phyloP scores from a whole-genome alignment of 108 stramenopile genomes.

The Thalassiosira profunda region DNA sequence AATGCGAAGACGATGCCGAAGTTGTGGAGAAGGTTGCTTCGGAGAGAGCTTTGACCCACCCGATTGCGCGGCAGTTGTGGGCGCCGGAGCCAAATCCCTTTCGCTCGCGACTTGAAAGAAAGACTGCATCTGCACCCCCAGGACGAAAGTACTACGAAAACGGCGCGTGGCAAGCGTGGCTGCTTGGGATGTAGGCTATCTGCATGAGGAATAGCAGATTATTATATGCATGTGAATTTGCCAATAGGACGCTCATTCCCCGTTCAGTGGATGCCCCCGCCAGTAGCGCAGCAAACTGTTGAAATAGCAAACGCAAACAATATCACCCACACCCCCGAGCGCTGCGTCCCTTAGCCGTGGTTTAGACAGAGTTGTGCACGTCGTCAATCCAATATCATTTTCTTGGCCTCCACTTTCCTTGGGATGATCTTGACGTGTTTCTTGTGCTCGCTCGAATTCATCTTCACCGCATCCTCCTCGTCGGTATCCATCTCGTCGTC shows the following conservation, averaged over 20 bases:
- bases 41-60: too few species aligned
- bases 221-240: too few species aligned
- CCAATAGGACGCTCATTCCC: too few species aligned
- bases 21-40: conserved; percentile 54
- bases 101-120: conserved; percentile 56
- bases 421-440: conserved; percentile 45
- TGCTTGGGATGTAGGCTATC: conserved; percentile 53
- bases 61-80: conserved; percentile 62
- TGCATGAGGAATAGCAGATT: too few species aligned
- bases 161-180: conserved; percentile 88
- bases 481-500: conserved; percentile 22
- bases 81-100: conserved; percentile 74
- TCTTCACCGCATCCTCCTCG: not conserved
- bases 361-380: too few species aligned
- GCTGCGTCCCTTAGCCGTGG: too few species aligned
- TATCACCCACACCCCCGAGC: too few species aligned
- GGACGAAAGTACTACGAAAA: conserved; percentile 78
- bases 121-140: conserved; percentile 53
- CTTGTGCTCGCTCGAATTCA: conserved; percentile 9
- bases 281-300: too few species aligned
- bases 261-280: too few species aligned
- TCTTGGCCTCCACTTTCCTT: too few species aligned
- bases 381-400: too few species aligned
- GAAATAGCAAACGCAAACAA: too few species aligned
- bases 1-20: conserved; percentile 79